Evolutionary conservation across 257 asterid species (phyloP), one percentile per base, ranked within the genome.

Genomic region (Marsdenia floribunda): DNA sequence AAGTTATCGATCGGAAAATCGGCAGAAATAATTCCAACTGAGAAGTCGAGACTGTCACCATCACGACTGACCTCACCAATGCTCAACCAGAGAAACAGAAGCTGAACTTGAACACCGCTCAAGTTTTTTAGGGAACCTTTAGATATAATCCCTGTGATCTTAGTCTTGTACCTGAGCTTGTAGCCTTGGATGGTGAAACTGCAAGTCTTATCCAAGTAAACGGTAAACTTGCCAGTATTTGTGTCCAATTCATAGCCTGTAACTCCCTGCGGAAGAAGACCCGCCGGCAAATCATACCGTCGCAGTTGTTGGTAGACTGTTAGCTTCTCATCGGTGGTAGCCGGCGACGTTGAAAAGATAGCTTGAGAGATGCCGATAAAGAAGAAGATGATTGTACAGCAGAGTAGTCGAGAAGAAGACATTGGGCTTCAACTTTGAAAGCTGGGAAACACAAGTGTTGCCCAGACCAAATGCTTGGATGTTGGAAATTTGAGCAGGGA

Each of bases 11-110:
- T 57, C 46, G 83, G 79, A 35, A 91, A 93, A 77, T 58, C 76
- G 6, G 92, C 96, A 14, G 97, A 91, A 22, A 78, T 76, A 19
- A 93, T 78, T 19, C 98, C 98, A 24, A 93, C 91, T 15, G 97
- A 91, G 37, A 93, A 81, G 0, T 82, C 84, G 22, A 91, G 35
- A 0, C 81, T 86, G 40, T 80, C 81, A 21, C 78, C 89, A 14
- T 80, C 87, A 6, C 70, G 73, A 2, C 70, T 76, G 55, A 93
- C 96, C 79, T 88, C 91, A 14, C 79, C 73, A 40, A 93, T 91
- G 40, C 81, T 82, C 50, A 91, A 47, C 98, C 96, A 91, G 59
- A 90, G 73, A 2, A 90, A 64, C 55, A 91, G 76, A 2, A 93
- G 75, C 69, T 89, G 88, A 19, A 93, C 98, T 35, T 87, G 90